Percentiles rank a stretch among this genome's conserved stretches.
Evolutionary conservation across 345 rosid species (phyloP).

Genomic region (Eucalyptus sideroxylon): DNA sequence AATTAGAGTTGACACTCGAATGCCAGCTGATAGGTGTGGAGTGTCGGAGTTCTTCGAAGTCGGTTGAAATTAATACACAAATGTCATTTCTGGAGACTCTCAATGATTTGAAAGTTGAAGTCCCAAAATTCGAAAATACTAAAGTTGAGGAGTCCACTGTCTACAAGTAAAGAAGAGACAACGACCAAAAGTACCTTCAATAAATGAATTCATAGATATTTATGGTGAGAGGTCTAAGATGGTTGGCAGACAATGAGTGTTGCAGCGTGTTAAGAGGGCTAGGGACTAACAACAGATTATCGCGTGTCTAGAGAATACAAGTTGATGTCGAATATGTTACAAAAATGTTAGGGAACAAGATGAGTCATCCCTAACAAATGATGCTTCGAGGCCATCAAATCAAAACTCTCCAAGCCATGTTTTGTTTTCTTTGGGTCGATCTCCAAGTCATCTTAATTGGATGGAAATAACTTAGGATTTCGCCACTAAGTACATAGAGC

Average conservation of each 20-base stretch:
- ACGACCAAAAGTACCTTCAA: neutral
- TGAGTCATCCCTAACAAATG: neutral
- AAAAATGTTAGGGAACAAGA: neutral
- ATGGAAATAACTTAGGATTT: neutral
- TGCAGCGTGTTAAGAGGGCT: neutral
- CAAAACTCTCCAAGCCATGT: neutral
- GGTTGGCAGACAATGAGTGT: neutral
- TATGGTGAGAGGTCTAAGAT: neutral
- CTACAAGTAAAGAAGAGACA: neutral
- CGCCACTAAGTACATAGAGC: neutral
- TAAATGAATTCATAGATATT: neutral
- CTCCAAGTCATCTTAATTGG: neutral
- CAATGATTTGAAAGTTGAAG: neutral
- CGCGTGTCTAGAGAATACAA: rapidly evolving
- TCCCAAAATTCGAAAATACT: neutral
- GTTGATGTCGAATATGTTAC: neutral
- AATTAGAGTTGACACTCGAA: neutral
- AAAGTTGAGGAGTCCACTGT: neutral
- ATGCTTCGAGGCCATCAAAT: neutral
- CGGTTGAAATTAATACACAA: neutral
- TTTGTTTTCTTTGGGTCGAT: neutral
- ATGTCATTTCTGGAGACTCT: neutral
- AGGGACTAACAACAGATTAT: neutral
- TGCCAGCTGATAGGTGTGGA: neutral
- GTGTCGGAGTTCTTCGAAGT: neutral